Base-by-base conservation (phyloP, 2,329 filamentous ascomycete genomes). In the Raffaelea arxii region DNA sequence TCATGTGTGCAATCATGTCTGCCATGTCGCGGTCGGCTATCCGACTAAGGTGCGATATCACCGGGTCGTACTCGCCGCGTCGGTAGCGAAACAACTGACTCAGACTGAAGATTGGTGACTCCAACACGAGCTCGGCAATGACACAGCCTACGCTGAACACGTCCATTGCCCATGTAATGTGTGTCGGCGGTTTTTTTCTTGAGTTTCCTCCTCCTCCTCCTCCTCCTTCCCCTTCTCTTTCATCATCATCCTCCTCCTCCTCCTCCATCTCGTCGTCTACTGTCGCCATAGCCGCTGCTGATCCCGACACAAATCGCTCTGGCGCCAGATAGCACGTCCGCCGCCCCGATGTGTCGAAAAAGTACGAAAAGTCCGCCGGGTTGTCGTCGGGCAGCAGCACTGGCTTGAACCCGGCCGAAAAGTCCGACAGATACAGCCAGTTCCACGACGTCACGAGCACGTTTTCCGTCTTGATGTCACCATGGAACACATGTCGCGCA, bases 381-480 rank as follows among this genome's bases (percentile, higher is more conserved):
- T 98, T 97, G 58, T 98, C 90, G 62, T 96, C 91, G 3, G 92
- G 92, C 3, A 98, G 72, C 63, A 88, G 87, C 5, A 90, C 86
- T 11, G 90, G 92, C 60, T 98, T 98, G 69, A 94, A 97, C 0
- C 86, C 84, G 0, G 91, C 89, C 4, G 91, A 95, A 62, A 97
- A 98, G 63, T 98, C 92, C n/a, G 90, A 84, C 32, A 98, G 75
- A 62, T 97, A 98, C 2, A 98, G 75, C 92, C 94, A 98, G 67
- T 97, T 96, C 92, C 92, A 98, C 6, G 92, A 97, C 0, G 92
- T 98, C 43, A 98, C 91, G 41, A 98, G 71, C 30, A 94, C 80
- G 58, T 98, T 98, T 65, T 98, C 91, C 2, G 91, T 92, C 71
- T 98, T 98, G 70, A 98, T 97, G 60, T 98, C 94, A 48, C 92